Conservation (phyloP, 371 early-diverging fungal genomes). For the Haplosporangium sp. region DNA sequence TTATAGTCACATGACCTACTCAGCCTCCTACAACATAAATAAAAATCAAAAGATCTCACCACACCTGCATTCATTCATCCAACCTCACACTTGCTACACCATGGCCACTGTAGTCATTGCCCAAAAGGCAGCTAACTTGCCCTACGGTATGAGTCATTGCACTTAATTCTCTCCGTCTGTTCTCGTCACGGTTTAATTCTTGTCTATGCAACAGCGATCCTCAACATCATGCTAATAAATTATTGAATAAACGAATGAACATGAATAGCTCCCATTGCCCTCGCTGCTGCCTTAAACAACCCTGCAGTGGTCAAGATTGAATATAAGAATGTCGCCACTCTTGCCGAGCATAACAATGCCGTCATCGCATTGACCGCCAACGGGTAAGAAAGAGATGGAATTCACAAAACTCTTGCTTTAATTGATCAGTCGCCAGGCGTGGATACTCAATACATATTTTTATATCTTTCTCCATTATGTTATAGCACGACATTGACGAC, state of each 20-base stretch:
- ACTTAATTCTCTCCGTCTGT: not conserved
- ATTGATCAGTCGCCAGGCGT: not conserved
- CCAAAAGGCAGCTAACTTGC: constrained; percentile 40
- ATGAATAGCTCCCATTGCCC: constrained; percentile 34
- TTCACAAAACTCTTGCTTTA: not conserved
- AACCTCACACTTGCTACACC: constrained; percentile 2
- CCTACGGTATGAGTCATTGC: constrained; percentile 35
- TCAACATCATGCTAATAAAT: no score
- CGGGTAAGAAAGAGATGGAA: constrained; percentile 22
- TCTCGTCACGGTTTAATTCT: no score
- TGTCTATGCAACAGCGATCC: no score
- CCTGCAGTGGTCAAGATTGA: constrained; percentile 51
- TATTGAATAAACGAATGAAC: not conserved
- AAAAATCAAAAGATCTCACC: no score
- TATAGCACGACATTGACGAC: constrained; percentile 39
- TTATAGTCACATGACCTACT: no score
- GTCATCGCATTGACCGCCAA: constrained; percentile 31
- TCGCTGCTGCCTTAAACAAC: constrained; percentile 48
- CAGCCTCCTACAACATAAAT: no score
- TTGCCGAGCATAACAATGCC: constrained; percentile 53
- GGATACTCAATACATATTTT: not conserved
- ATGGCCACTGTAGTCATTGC: constrained; percentile 53
- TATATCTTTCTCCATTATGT: not conserved
- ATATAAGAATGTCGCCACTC: constrained; percentile 50
- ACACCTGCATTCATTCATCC: not conserved